Evolutionary conservation across 495 filamentous ascomycete species (phyloP).

Genomic region (Podospora bellae-mahoneyi): DNA sequence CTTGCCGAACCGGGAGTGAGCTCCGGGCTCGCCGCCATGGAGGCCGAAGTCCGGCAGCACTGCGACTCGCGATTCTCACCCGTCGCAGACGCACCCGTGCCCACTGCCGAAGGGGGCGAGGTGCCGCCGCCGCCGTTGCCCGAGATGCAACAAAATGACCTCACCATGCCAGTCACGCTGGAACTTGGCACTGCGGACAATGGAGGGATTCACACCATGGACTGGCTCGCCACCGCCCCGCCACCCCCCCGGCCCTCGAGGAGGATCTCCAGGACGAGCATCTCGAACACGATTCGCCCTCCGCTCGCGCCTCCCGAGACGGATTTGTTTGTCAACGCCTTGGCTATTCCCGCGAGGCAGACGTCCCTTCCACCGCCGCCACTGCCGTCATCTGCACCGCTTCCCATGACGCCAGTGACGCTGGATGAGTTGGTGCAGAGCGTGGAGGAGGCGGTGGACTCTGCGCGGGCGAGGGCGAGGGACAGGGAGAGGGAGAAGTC

Average conservation of each 20-base stretch:
- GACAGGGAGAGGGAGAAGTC: conserved; percentile 10
- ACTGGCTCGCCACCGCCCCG: background rate
- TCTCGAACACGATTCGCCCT: background rate
- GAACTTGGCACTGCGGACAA: conserved; percentile 4
- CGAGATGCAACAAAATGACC: background rate
- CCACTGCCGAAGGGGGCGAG: background rate
- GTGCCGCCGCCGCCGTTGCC: no score
- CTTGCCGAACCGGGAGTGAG: conserved; percentile 27
- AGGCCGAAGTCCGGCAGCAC: background rate
- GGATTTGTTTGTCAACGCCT: background rate
- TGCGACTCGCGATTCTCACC: conserved; percentile 5
- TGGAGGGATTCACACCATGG: conserved; percentile 7
- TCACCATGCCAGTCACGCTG: background rate
- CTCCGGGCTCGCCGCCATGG: background rate
- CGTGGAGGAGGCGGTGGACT: conserved; percentile 23
- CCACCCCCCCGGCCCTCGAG: background rate
- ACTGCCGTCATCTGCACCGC: background rate
- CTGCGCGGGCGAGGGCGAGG: conserved; percentile 16
- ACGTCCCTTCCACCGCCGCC: background rate
- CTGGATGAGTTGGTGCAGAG: conserved; percentile 24
- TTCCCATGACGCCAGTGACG: conserved; percentile 18
- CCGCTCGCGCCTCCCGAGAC: background rate
- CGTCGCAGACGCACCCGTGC: background rate
- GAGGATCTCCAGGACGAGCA: background rate
- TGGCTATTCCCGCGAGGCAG: background rate